Evolutionary conservation across 495 filamentous ascomycete species (phyloP).

Genomic region (Aspergillus kassunensis): DNA sequence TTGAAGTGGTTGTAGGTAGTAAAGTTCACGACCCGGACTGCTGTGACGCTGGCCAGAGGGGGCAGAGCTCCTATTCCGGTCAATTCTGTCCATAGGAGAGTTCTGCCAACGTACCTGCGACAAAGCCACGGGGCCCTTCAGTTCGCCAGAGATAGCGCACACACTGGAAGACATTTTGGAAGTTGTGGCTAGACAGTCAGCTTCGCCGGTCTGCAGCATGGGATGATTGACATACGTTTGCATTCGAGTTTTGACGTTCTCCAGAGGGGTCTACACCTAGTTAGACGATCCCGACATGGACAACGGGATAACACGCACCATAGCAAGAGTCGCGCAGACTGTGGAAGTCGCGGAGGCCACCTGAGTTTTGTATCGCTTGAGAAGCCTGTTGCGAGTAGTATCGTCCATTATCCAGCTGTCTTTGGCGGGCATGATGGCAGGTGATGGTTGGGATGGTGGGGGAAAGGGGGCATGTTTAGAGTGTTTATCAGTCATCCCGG

Average conservation of each 20-base stretch:
- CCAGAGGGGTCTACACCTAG: constrained; percentile 38
- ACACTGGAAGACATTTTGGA: constrained; percentile 39
- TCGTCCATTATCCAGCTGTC: constrained; percentile 41
- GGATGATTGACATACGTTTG: constrained; percentile 36
- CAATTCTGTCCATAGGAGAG: constrained; percentile 1
- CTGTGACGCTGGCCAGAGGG: constrained; percentile 80
- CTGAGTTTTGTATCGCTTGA: constrained; percentile 46
- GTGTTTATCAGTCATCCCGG: constrained; percentile 43
- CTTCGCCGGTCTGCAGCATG: not conserved
- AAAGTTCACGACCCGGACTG: constrained; percentile 89
- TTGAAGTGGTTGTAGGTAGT: constrained; percentile 87
- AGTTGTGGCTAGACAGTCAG: constrained; percentile 36
- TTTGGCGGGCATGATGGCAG: constrained; percentile 31
- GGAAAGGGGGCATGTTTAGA: constrained; percentile 43
- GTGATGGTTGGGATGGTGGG: constrained; percentile 25
- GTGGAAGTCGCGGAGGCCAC: constrained; percentile 44
- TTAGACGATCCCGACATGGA: not conserved
- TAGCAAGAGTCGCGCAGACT: constrained; percentile 41
- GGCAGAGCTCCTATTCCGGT: constrained; percentile 62
- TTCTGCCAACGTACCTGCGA: constrained; percentile 36
- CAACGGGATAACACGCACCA: constrained; percentile 30
- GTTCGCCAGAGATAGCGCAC: constrained; percentile 42
- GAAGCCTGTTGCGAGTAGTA: constrained; percentile 34
- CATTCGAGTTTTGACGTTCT: constrained; percentile 50
- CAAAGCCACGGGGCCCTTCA: constrained; percentile 45